Evolutionary conservation across 768 basidiomycete genomes (phyloP), one percentile per base, ranked within the genome.

Genomic region (Atractiella rhizophila): DNA sequence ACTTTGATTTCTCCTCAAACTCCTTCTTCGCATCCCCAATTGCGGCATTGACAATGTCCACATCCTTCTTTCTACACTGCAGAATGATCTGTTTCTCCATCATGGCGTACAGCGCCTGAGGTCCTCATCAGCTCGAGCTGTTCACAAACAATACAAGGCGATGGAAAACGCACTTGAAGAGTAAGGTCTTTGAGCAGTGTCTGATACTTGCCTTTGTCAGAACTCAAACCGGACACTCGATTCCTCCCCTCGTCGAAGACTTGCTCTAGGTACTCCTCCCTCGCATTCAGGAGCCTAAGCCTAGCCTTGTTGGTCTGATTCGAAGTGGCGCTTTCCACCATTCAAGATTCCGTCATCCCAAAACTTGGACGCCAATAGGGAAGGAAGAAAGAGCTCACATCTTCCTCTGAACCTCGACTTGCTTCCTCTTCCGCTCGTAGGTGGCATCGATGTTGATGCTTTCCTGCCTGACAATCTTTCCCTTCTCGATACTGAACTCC

Each of bases 401-500:
- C 68, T 91, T 96, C 67, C 85, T 82, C 28, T 83, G 71, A 15
- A 82, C 74, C 56, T 96, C 82, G 11, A 73, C 76, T 43, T 77
- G 78, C 61, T 98, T 98, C 54, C 70, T 70, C 64, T 82, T 94
- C 73, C 91, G 88, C 62, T 94, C 88, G 56, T 74, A 83, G 48
- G 76, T 74, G 6, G 77, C 73, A 56, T 98, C 91, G 55, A 98
- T 91, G 12, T 83, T 74, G 47, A 79, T 74, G 45, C 83, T 75
- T 60, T 98, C 88, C 58, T 86, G 81, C 58, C 85, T 82, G 20
- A 98, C 88, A 44, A 96, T 75, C 62, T 82, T 91, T 37, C 86
- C 88, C 70, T 98, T 98, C 60, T 98, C 91, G 50, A 98, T 96
- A 16, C 88, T 78, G 56, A 96, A 96, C 63, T 98, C 88, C 59